These are phyloP conservation scores for Marasmius tenuissimus DNA, from an alignment of 1,284 basidiomycete genomes.

Conservation along the genomic window DNA sequence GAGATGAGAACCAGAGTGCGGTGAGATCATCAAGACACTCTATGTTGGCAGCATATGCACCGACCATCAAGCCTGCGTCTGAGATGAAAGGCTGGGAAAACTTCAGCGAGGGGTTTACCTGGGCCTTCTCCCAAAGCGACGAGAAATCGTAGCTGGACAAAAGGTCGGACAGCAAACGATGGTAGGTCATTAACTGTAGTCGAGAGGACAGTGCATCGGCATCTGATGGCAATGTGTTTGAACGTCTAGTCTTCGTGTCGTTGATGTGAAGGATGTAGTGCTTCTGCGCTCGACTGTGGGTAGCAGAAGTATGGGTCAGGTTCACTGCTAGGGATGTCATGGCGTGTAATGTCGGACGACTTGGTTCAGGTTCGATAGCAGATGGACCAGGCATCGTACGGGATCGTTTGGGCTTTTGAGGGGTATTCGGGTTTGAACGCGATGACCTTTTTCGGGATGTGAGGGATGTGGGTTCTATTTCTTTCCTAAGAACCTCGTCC, in stretches of 20 bases:
- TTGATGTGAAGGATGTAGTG: constrained; percentile 50
- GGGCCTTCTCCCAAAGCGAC: constrained; percentile 52
- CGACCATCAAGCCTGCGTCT: constrained; percentile 44
- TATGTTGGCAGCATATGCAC: constrained; percentile 23
- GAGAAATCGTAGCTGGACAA: constrained; percentile 55
- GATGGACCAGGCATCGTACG: constrained; percentile 16
- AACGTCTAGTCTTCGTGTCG: constrained; percentile 77
- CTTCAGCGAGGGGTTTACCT: constrained; percentile 40
- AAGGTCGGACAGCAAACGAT: constrained; percentile 63
- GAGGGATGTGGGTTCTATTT: constrained; percentile 13
- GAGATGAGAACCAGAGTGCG: constrained; percentile 26
- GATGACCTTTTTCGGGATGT: constrained; percentile 16
- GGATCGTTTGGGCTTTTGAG: constrained; percentile 22
- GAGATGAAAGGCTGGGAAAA: constrained; percentile 61
- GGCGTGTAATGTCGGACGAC: neutral
- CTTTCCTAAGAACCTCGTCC: constrained; percentile 29
- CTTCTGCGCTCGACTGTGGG: neutral
- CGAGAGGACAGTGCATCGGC: constrained; percentile 65
- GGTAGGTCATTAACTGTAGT: constrained; percentile 86
- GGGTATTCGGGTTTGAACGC: constrained; percentile 18
- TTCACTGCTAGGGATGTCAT: neutral
- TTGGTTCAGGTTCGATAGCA: neutral
- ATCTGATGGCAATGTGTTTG: constrained; percentile 53
- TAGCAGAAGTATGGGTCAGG: neutral
- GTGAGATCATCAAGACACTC: constrained; percentile 41